These are phyloP conservation scores for Alternaria brassicicola DNA, from an alignment of 2,329 filamentous ascomycete genomes.

Conservation along the genomic window DNA sequence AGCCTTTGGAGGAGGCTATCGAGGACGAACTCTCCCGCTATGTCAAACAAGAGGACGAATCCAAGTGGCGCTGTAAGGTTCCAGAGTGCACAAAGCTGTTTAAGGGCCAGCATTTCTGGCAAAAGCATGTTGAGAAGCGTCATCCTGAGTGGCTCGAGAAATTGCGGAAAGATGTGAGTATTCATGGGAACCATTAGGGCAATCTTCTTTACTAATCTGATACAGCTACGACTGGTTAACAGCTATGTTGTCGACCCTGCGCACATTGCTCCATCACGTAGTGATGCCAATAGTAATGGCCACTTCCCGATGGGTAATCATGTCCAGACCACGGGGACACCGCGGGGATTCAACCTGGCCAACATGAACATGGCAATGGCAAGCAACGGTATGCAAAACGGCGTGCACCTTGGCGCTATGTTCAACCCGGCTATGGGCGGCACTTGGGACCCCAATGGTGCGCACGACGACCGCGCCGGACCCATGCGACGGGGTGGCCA, in stretches of 20 bases:
- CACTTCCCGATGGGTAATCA: constrained; percentile 88
- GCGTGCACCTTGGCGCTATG: constrained; percentile 49
- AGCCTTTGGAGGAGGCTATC: constrained; percentile 81
- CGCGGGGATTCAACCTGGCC: constrained; percentile 86
- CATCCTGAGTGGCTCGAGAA: constrained; percentile 85
- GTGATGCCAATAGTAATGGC: constrained; percentile 92
- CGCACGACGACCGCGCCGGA: constrained; percentile 49
- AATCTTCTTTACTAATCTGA: constrained; percentile 7
- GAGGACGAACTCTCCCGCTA: constrained; percentile 85
- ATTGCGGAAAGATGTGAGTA: constrained; percentile 80
- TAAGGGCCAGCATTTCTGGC: constrained; percentile 97
- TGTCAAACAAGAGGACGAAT: constrained; percentile 96
- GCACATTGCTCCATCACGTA: constrained; percentile 90
- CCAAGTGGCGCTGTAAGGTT: constrained; percentile 95
- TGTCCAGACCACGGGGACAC: constrained; percentile 75
- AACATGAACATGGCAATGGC: constrained; percentile 70
- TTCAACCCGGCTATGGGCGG: constrained; percentile 56
- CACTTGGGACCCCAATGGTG: constrained; percentile 63
- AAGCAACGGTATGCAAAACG: constrained; percentile 54
- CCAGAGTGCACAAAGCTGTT: constrained; percentile 96
- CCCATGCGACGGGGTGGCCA: constrained; percentile 52
- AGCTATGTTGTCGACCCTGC: constrained; percentile 92
- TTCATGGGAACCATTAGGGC: neutral
- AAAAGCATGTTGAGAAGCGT: constrained; percentile 96
- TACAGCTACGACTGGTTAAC: constrained; percentile 85